Percentiles rank a stretch among this genome's conserved stretches.
Conservation (phyloP, 345 rosid species). For the Lepidium africanum region DNA sequence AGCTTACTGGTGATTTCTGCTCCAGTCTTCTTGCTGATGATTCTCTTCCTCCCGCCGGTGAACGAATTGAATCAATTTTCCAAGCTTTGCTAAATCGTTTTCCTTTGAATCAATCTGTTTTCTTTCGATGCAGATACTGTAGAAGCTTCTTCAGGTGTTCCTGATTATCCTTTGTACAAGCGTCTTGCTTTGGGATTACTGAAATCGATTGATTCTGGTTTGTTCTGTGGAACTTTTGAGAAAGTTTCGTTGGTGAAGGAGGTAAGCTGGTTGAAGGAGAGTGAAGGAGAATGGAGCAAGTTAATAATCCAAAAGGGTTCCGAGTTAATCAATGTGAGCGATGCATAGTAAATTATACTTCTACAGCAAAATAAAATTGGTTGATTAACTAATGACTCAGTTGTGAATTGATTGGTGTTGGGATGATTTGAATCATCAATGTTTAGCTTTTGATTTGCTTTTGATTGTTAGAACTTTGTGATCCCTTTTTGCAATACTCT, state of each 20-base stretch:
- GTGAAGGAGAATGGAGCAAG: conserved; percentile 35
- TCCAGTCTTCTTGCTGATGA: conserved; percentile 33
- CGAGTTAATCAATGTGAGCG: conserved; percentile 34
- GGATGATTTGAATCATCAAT: neutral
- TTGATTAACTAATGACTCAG: neutral
- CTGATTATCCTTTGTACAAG: conserved; percentile 41
- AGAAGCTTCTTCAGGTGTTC: conserved; percentile 38
- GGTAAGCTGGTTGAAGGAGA: conserved; percentile 26
- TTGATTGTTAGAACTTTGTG: neutral
- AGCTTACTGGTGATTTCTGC: conserved; percentile 37
- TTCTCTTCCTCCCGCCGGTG: conserved; percentile 8
- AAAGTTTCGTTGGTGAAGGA: conserved; percentile 17
- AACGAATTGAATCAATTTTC: neutral
- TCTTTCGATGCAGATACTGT: conserved; percentile 12
- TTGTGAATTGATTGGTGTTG: neutral
- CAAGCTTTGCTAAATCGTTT: neutral
- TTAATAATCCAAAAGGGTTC: conserved; percentile 31
- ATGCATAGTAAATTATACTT: neutral
- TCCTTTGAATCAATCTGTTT: neutral
- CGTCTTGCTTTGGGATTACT: conserved; percentile 38
- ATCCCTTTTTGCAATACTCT: neutral
- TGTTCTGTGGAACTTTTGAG: conserved; percentile 17
- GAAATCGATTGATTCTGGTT: conserved; percentile 33
- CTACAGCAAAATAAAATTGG: neutral
- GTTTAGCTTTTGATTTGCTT: neutral